A percentile compares a stretch with the other conserved stretches of the same genome.
These are phyloP conservation scores for Trametes sp. DNA, from an alignment of 1,284 basidiomycete species.

Conservation along the genomic window DNA sequence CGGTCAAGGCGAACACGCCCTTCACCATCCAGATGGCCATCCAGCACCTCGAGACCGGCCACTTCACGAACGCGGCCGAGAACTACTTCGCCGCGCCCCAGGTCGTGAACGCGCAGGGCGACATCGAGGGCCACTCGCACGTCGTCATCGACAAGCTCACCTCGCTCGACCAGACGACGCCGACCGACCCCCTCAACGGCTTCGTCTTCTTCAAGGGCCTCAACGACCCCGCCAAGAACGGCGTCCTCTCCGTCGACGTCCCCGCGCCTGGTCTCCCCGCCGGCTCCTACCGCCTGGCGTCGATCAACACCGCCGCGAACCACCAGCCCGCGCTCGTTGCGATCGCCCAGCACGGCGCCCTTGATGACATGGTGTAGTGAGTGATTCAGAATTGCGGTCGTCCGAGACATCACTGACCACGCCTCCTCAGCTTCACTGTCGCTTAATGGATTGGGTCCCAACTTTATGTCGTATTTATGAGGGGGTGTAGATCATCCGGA, in stretches of 20 bases:
- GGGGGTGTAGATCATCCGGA: slow-evolving; percentile 19
- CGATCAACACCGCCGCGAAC: slow-evolving; percentile 67
- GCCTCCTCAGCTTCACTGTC: slow-evolving; percentile 27
- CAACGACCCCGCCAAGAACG: slow-evolving; percentile 55
- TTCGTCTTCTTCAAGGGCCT: slow-evolving; percentile 79
- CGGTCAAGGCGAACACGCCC: slow-evolving; percentile 55
- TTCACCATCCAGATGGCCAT: slow-evolving; percentile 69
- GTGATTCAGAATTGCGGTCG: not conserved
- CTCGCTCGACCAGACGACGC: slow-evolving; percentile 55
- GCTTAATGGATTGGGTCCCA: slow-evolving; percentile 8
- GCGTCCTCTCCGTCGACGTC: slow-evolving; percentile 60
- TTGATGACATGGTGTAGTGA: slow-evolving; percentile 58
- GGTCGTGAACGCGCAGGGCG: slow-evolving; percentile 59
- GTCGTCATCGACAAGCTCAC: slow-evolving; percentile 65
- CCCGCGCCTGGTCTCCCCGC: slow-evolving; percentile 59
- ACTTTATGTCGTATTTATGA: slow-evolving; percentile 16
- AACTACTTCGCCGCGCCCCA: slow-evolving; percentile 77
- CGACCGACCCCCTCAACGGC: slow-evolving; percentile 56
- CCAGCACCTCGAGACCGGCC: slow-evolving; percentile 63
- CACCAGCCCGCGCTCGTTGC: slow-evolving; percentile 66
- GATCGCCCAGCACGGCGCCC: slow-evolving; percentile 58
- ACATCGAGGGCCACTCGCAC: slow-evolving; percentile 69
- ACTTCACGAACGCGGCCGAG: slow-evolving; percentile 65
- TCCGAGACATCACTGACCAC: not conserved
- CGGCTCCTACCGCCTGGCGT: slow-evolving; percentile 66